Conservation (phyloP, 164 flowering plant species). For the Echeveria elegans region DNA sequence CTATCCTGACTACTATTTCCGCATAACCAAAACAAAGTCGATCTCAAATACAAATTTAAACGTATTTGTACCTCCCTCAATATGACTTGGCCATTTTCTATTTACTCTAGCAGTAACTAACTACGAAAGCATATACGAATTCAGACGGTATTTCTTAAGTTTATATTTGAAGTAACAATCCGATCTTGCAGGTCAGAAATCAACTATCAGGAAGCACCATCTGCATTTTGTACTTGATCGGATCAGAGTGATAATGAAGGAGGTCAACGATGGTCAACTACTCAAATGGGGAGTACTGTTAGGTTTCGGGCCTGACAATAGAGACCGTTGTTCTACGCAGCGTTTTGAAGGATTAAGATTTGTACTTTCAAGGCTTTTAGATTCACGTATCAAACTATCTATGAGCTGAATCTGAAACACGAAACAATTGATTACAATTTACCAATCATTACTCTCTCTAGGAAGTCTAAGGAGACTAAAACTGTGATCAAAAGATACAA, state of each 20-base stretch:
- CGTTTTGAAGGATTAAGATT: no score
- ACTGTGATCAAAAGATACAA: no score
- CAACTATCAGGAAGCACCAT: neutral
- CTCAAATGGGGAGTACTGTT: neutral
- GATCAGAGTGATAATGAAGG: neutral
- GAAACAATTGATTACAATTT: no score
- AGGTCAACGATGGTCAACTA: neutral
- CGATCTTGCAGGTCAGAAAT: neutral
- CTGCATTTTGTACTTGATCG: neutral
- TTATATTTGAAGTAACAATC: no score
- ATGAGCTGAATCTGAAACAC: no score
- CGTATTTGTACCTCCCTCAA: neutral
- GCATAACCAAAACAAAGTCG: constrained; percentile 6
- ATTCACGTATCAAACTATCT: no score
- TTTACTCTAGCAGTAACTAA: no score
- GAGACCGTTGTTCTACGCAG: neutral
- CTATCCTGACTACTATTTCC: neutral
- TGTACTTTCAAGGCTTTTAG: no score
- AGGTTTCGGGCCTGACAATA: neutral
- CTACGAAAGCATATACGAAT: no score
- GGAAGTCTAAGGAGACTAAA: no score
- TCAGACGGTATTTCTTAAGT: no score
- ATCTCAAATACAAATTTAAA: neutral
- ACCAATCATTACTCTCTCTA: no score
- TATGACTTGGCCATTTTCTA: neutral